Base-by-base conservation (phyloP, 805 yeast genomes). In the Monosporozyma yasuniensis region DNA sequence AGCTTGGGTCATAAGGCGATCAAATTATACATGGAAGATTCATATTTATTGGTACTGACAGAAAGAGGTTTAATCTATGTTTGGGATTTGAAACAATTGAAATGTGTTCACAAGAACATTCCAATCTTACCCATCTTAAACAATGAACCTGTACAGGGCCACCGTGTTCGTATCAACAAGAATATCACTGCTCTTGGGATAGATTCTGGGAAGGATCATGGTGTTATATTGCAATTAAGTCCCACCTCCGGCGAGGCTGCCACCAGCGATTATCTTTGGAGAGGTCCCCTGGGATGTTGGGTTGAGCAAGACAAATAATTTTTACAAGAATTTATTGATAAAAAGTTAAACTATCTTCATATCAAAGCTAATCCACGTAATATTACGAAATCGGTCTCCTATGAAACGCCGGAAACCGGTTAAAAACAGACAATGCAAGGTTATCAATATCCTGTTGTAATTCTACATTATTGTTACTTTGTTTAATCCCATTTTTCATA, bases 41-140 rank as follows among this genome's bases (percentile, higher is more conserved):
- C 60, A 14, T 80, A 69, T 56, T 76, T 82, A 71, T 75, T 76
- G 10, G 60, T 80, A 21, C 72, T 83, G 0, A 79, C 87, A 0
- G 81, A 81, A 44, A 70, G 74, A 28, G 89, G 89, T 0, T 64
- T 78, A 0, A 56, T 83, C 12, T 73, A 76, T 44, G 61, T 59
- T 6, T 65, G 68, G 67, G 51, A 65, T 50, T 43, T 67, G 23
- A 35, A 45, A 4, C 52, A 43, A 6, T 42, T 52, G 37, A 58
- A 51, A 46, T 46, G 53, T 12, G 39, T 64, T 5, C 48, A 56
- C 32, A 60, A 58, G 30, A 55, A 61, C 34, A 52, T 67, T 3
- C 58, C 70, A 7, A 55, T 65, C 1, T 47, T 59, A 21, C 68
- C 68, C 2, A 52, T 67, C 2, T 50, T 67, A 12, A 53, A 55